A percentile compares a stretch with the other conserved stretches of the same genome.
These are phyloP conservation scores for Isoetes taiwanensis DNA, from an alignment of 75 land plant genomes.

Conservation along the genomic window DNA sequence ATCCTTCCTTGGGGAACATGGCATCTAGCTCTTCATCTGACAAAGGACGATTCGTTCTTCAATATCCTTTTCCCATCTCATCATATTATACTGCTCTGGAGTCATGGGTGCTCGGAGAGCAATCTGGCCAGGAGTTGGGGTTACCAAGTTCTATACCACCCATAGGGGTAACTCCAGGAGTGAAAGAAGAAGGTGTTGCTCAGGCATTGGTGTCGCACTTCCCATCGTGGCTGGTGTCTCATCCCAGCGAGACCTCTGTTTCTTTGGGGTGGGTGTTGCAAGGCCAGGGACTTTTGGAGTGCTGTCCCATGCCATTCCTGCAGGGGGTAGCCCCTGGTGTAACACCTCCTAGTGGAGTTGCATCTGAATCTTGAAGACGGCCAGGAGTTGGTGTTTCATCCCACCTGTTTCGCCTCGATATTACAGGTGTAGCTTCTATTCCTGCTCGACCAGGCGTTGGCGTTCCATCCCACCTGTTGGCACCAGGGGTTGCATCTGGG, in stretches of 20 bases:
- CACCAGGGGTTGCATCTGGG: slow-evolving; percentile 84
- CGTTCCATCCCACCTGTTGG: slow-evolving; percentile 88
- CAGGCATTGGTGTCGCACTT: slow-evolving; percentile 69
- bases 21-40: slow-evolving; percentile 91
- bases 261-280: slow-evolving; percentile 87
- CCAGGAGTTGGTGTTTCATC: slow-evolving; percentile 96
- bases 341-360: slow-evolving; percentile 43
- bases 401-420: slow-evolving; percentile 74
- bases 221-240: slow-evolving; percentile 94
- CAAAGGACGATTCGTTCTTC: slow-evolving; percentile 87
- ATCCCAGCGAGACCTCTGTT: slow-evolving; percentile 95
- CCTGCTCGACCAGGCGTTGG: slow-evolving; percentile 78
- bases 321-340: slow-evolving; percentile 95
- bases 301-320: slow-evolving; percentile 98
- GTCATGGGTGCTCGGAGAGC: slow-evolving; percentile 61
- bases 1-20: slow-evolving; percentile 90
- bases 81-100: slow-evolving; percentile 82
- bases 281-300: slow-evolving; percentile 75
- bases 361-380: slow-evolving; percentile 54
- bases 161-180: slow-evolving; percentile 88
- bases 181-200: slow-evolving; percentile 56
- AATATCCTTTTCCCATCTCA: slow-evolving; percentile 93
- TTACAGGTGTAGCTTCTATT: slow-evolving; percentile 63
- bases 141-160: slow-evolving; percentile 85
- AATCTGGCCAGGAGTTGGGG: slow-evolving; percentile 72